phyloP scores from a whole-genome alignment of 129 eudicot genomes.

The Gnaphalium uliginosum region DNA sequence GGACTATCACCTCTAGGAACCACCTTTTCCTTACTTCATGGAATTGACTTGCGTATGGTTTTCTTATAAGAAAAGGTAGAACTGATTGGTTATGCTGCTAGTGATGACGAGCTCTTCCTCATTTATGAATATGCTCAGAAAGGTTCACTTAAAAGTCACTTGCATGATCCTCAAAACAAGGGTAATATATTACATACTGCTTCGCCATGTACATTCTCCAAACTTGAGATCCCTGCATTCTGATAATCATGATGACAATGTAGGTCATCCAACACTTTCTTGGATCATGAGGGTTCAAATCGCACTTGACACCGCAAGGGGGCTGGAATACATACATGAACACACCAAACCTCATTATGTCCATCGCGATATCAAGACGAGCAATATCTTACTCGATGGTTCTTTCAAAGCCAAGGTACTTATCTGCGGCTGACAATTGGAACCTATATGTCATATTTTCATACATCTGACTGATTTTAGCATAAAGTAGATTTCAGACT shows the following conservation, averaged over 20 bases:
- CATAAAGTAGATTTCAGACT: constrained; percentile 71
- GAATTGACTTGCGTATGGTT: constrained; percentile 33
- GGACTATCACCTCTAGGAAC: too few species aligned
- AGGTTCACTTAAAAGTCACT: constrained; percentile 80
- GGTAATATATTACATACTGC: constrained; percentile 40
- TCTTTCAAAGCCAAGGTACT: constrained; percentile 88
- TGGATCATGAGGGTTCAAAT: constrained; percentile 93
- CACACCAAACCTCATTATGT: constrained; percentile 96
- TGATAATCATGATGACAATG: not conserved
- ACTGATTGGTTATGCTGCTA: constrained; percentile 84
- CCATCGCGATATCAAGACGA: constrained; percentile 89
- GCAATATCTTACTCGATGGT: constrained; percentile 86
- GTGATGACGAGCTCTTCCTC: constrained; percentile 75
- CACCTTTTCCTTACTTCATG: constrained; percentile 5
- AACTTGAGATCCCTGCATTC: not conserved
- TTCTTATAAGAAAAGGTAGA: constrained; percentile 75
- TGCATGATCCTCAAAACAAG: constrained; percentile 86
- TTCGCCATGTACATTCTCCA: constrained; percentile 4
- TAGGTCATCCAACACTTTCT: constrained; percentile 83
- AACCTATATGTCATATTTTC: not conserved
- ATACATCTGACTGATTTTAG: constrained; percentile 24
- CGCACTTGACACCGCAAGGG: constrained; percentile 95
- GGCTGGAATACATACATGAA: constrained; percentile 93
- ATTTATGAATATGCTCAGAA: constrained; percentile 86
- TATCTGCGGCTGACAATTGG: not conserved